Percentiles rank a stretch among this genome's conserved stretches.
Conservation (phyloP, 768 basidiomycete species). For the Russula sp. region DNA sequence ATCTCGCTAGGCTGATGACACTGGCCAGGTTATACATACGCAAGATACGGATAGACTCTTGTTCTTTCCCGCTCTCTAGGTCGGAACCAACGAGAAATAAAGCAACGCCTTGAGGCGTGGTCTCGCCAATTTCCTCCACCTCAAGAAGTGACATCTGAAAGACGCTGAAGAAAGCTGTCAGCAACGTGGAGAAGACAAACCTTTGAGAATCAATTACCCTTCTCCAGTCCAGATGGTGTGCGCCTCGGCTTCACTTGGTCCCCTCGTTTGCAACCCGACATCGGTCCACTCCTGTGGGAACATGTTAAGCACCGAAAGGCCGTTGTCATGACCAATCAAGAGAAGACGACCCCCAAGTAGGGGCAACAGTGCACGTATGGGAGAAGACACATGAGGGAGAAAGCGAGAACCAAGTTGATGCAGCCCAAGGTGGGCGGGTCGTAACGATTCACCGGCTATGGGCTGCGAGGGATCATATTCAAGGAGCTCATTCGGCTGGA, state of each 20-base stretch:
- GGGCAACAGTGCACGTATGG: constrained; percentile 70
- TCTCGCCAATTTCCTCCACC: constrained; percentile 47
- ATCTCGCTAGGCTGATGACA: constrained; percentile 65
- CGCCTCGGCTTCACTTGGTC: constrained; percentile 65
- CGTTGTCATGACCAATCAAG: constrained; percentile 75
- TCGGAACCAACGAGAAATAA: constrained; percentile 67
- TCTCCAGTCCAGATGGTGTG: constrained; percentile 71
- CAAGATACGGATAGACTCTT: constrained; percentile 47
- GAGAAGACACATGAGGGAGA: constrained; percentile 68
- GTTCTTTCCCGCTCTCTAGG: constrained; percentile 44
- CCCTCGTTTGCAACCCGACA: constrained; percentile 34
- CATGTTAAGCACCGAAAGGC: constrained; percentile 77
- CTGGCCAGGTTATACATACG: constrained; percentile 83
- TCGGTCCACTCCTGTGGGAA: constrained; percentile 67
- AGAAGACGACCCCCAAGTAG: constrained; percentile 54
- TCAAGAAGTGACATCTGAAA: constrained; percentile 75
- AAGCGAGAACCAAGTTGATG: constrained; percentile 83
- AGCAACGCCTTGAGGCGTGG: constrained; percentile 63
- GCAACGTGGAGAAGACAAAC: background rate
- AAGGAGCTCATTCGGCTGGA: constrained; percentile 18
- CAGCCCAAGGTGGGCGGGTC: constrained; percentile 57
- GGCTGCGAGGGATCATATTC: constrained; percentile 27
- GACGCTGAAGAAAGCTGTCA: constrained; percentile 40
- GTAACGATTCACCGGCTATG: constrained; percentile 42
- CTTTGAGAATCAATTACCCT: constrained; percentile 40